Evolutionary conservation across 495 filamentous ascomycete species (phyloP).

Genomic region (Articulospora tetracladia): DNA sequence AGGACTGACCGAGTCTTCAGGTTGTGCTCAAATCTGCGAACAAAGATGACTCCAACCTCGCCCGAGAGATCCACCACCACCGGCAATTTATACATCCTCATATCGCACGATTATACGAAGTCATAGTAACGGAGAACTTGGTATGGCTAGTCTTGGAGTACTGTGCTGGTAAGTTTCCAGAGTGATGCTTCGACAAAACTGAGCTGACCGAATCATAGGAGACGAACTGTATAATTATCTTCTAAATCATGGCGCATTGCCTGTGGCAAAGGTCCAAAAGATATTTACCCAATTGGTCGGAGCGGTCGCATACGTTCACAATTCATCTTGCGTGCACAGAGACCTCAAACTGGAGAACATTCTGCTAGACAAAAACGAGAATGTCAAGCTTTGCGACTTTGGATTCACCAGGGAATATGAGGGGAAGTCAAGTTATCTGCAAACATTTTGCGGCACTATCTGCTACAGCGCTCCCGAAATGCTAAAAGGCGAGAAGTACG

Average conservation of each 20-base stretch:
- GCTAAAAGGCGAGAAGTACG: conserved; percentile 97
- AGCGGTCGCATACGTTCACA: conserved; percentile 93
- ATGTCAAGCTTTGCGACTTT: conserved; percentile 98
- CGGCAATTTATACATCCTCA: conserved; percentile 97
- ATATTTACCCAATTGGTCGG: conserved; percentile 96
- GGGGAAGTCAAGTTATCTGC: conserved; percentile 88
- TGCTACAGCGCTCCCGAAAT: conserved; percentile 98
- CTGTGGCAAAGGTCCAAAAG: conserved; percentile 85
- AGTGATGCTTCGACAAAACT: conserved; percentile 1
- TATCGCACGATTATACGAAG: conserved; percentile 94
- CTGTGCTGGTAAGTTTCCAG: conserved; percentile 71
- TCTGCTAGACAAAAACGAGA: conserved; percentile 91
- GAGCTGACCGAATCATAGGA: conserved; percentile 44
- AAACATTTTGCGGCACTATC: conserved; percentile 96
- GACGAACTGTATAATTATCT: conserved; percentile 98
- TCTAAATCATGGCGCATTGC: conserved; percentile 76
- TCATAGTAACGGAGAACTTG: conserved; percentile 89
- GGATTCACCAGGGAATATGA: conserved; percentile 98
- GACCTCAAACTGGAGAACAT: conserved; percentile 98
- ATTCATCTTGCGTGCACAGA: conserved; percentile 92
- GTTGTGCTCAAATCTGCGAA: conserved; percentile 97
- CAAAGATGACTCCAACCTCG: conserved; percentile 92
- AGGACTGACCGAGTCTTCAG: conserved; percentile 38
- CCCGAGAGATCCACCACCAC: conserved; percentile 96
- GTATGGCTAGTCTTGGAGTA: conserved; percentile 98